Percentiles rank a stretch among this genome's conserved stretches.
Evolutionary conservation across 1,139 yeast species (phyloP).

Genomic region (Meyerozyma elateridarum): DNA sequence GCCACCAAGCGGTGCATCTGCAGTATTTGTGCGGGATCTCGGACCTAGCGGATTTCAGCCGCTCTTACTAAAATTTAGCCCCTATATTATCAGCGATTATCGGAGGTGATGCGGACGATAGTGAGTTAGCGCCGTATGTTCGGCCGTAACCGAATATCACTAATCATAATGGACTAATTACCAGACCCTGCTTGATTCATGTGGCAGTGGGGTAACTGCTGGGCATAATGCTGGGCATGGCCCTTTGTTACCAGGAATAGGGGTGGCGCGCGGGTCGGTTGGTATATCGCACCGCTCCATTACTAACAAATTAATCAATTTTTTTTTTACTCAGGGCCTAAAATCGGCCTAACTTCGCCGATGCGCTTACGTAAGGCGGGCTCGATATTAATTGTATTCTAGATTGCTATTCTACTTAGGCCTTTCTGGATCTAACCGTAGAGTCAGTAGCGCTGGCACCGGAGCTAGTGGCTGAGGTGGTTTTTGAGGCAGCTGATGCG

Average conservation of each 20-base stretch:
- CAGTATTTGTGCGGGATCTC: conserved; percentile 3
- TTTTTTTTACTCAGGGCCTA: too few relatives aligned
- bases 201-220: too few relatives aligned
- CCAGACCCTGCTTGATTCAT: too few relatives aligned
- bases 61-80: background rate
- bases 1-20: conserved; percentile 1
- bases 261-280: too few relatives aligned
- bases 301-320: too few relatives aligned
- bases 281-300: too few relatives aligned
- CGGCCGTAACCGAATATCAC: too few relatives aligned
- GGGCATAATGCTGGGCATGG: conserved; percentile 1
- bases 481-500: conserved; percentile 10
- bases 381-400: conserved; percentile 1
- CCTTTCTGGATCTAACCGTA: conserved; percentile 45
- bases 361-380: too few relatives aligned
- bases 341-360: too few relatives aligned
- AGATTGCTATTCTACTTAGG: conserved; percentile 13
- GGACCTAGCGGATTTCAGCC: conserved; percentile 5
- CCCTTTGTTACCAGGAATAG: conserved; percentile 16
- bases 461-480: conserved; percentile 11
- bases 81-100: background rate
- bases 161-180: too few relatives aligned
- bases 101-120: background rate
- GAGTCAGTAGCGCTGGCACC: conserved; percentile 24
- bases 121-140: too few relatives aligned